These are phyloP conservation scores for Phytophthora capsici DNA, from an alignment of 352 stramenopile species.

Conservation along the genomic window DNA sequence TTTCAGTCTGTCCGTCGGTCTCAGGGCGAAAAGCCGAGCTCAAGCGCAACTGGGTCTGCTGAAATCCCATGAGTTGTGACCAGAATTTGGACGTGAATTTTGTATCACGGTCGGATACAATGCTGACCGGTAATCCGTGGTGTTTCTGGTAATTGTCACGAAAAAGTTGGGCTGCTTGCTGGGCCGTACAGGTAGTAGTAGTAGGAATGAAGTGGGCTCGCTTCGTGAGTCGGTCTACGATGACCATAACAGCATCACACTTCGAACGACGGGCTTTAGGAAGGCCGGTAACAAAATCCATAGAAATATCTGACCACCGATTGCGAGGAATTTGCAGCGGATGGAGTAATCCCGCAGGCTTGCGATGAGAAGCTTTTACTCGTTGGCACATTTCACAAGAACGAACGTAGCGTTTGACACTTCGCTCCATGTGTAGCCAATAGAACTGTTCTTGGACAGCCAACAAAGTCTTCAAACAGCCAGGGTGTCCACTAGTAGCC, in stretches of 20 bases:
- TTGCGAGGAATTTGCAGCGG: conserved; percentile 14
- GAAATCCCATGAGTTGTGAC: conserved; percentile 13
- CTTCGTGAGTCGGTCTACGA: background rate
- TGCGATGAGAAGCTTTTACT: conserved; percentile 12
- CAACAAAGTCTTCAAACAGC: background rate
- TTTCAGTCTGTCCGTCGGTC: conserved; percentile 29
- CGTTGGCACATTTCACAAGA: conserved; percentile 27
- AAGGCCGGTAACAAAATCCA: conserved; percentile 29
- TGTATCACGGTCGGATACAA: conserved; percentile 17
- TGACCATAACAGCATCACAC: background rate
- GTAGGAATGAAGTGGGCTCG: background rate
- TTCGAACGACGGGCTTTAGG: background rate
- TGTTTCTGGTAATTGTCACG: conserved; percentile 1
- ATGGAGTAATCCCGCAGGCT: conserved; percentile 17
- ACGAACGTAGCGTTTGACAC: conserved; percentile 3
- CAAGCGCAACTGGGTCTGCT: conserved; percentile 15
- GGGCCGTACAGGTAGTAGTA: background rate
- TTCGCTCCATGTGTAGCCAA: conserved; percentile 21
- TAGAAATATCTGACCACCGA: conserved; percentile 25
- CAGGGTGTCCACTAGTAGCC: background rate
- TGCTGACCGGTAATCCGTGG: background rate
- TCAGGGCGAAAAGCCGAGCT: conserved; percentile 17
- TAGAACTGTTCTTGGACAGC: conserved; percentile 21
- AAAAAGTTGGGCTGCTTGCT: background rate
- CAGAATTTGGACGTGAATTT: conserved; percentile 31